Evolutionary conservation across 164 flowering plant genomes (phyloP).

Genomic region (Kingdonia uniflora): DNA sequence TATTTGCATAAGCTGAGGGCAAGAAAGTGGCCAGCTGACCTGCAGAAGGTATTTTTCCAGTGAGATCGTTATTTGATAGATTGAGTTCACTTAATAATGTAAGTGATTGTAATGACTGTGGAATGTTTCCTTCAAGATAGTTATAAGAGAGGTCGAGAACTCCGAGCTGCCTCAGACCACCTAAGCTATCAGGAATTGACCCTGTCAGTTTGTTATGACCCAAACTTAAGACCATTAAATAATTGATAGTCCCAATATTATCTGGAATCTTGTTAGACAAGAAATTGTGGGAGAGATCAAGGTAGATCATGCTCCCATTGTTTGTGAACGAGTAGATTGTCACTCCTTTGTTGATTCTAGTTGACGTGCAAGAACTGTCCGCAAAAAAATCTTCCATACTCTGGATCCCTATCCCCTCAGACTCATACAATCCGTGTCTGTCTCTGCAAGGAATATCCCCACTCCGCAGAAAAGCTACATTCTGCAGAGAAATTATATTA

Average conservation of each 20-base stretch:
- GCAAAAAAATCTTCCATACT: not conserved
- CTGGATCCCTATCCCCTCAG: not conserved
- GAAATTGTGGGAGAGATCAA: not conserved
- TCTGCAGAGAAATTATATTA: not conserved
- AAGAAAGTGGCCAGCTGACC: not conserved
- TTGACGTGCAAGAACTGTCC: not conserved
- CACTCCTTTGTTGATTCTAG: not conserved
- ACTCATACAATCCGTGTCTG: not conserved
- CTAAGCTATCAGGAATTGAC: not conserved
- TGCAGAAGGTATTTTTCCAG: not conserved
- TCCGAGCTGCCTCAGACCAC: not conserved
- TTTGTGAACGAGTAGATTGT: not conserved
- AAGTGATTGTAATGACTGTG: not conserved
- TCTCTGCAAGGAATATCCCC: not conserved
- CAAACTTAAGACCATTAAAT: not conserved
- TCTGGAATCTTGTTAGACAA: not conserved
- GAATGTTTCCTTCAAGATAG: not conserved
- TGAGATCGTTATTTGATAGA: not conserved
- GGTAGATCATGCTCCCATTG: not conserved
- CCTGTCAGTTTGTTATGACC: not conserved
- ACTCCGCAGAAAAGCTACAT: not conserved
- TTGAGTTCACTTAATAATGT: not conserved
- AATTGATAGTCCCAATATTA: not conserved
- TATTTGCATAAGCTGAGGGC: not conserved
- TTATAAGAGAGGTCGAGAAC: not conserved